phyloP scores from a whole-genome alignment of 805 yeast genomes.

The Wickerhamiella siamensis region DNA sequence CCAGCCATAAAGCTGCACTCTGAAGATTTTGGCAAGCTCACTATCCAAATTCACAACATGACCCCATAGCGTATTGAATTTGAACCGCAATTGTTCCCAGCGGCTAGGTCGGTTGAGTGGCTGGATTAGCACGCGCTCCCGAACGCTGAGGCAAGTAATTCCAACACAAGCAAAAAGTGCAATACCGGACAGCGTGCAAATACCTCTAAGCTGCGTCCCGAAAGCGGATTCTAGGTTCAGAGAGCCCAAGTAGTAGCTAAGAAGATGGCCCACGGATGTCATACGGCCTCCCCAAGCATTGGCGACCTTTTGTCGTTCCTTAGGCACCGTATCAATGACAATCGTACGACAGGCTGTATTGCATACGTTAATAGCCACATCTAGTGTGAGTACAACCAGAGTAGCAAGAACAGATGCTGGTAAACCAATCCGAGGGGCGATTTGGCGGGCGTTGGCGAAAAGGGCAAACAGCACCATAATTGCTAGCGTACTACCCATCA shows the following conservation, averaged over 20 bases:
- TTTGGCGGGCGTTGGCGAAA: conserved; percentile 28
- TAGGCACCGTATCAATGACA: conserved; percentile 46
- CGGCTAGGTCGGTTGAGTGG: conserved; percentile 24
- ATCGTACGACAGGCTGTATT: conserved; percentile 49
- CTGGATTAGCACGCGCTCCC: conserved; percentile 36
- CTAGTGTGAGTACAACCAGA: conserved; percentile 38
- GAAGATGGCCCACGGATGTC: conserved; percentile 45
- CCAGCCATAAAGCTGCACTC: conserved; percentile 52
- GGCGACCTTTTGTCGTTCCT: conserved; percentile 41
- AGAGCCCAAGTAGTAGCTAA: conserved; percentile 42
- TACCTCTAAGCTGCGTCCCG: conserved; percentile 36
- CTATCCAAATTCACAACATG: conserved; percentile 29
- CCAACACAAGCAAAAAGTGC: conserved; percentile 30
- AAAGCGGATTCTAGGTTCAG: conserved; percentile 29
- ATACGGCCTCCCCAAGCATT: conserved; percentile 57
- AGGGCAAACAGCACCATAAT: conserved; percentile 28
- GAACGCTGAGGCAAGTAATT: conserved; percentile 29
- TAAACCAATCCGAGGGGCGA: conserved; percentile 28
- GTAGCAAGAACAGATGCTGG: conserved; percentile 20
- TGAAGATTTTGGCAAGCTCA: conserved; percentile 37
- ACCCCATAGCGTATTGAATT: conserved; percentile 5
- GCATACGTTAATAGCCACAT: conserved; percentile 43
- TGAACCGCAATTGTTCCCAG: background rate
- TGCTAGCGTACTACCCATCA: conserved; percentile 40
- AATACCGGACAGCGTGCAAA: conserved; percentile 31